These are phyloP conservation scores for Stephanodiscus minutulus DNA, from an alignment of 108 stramenopile species.

Conservation along the genomic window DNA sequence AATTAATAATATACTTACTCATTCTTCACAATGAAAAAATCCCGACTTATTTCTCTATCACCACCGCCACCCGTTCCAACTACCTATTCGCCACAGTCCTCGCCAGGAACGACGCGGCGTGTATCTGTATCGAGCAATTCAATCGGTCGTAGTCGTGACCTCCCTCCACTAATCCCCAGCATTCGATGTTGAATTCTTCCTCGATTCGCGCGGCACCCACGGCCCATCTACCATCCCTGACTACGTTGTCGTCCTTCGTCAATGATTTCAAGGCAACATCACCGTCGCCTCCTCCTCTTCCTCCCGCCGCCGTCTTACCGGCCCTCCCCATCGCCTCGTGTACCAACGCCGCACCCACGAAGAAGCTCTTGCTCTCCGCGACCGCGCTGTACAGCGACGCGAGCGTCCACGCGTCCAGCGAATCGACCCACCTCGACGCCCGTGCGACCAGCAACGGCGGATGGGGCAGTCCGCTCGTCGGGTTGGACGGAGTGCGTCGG, in stretches of 20 bases:
- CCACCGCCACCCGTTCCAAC: neutral
- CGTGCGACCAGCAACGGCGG: constrained; percentile 58
- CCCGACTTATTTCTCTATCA: no score
- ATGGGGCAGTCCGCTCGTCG: constrained; percentile 73
- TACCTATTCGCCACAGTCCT: constrained; percentile 35
- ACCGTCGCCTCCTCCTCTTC: constrained; percentile 1
- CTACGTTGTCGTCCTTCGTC: constrained; percentile 1
- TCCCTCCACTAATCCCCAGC: constrained; percentile 98
- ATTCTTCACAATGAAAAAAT: no score
- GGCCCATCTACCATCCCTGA: constrained; percentile 60
- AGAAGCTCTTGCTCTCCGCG: constrained; percentile 90
- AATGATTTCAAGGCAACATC: neutral
- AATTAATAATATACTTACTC: no score
- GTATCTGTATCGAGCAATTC: constrained; percentile 81
- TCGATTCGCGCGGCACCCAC: constrained; percentile 89
- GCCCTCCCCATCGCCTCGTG: constrained; percentile 31
- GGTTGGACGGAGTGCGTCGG: constrained; percentile 21
- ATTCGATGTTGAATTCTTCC: constrained; percentile 96
- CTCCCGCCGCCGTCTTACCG: constrained; percentile 1
- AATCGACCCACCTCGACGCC: constrained; percentile 57
- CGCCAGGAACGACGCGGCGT: constrained; percentile 69
- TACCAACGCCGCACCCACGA: constrained; percentile 78
- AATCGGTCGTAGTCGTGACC: constrained; percentile 95
- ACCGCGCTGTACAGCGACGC: constrained; percentile 74
- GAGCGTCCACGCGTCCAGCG: constrained; percentile 88